phyloP scores from a whole-genome alignment of 345 rosid species.

The Draba incana region DNA sequence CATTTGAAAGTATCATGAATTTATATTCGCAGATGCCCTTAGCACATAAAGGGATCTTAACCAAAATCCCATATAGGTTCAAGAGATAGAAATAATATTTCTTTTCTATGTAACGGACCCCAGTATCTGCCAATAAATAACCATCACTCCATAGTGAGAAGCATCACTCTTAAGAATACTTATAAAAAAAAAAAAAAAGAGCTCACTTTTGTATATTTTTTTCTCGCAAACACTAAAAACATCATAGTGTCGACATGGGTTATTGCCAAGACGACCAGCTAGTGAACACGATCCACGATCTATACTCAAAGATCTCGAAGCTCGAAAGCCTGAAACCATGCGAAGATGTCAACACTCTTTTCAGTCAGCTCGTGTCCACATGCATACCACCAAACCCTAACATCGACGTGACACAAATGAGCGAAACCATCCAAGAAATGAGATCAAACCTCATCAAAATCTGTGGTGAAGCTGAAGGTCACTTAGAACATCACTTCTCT shows the following conservation, averaged over 20 bases:
- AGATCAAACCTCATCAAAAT: constrained; percentile 74
- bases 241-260: constrained; percentile 85
- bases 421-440: constrained; percentile 56
- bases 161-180: background rate
- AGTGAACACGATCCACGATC: constrained; percentile 54
- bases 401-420: constrained; percentile 69
- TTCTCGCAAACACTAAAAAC: constrained; percentile 17
- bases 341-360: constrained; percentile 81
- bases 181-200: background rate
- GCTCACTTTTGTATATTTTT: background rate
- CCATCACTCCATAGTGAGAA: constrained; percentile 36
- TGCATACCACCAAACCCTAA: constrained; percentile 78
- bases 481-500: constrained; percentile 70
- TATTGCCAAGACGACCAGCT: constrained; percentile 59
- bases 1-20: no score
- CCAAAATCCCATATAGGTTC: no score
- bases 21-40: no score
- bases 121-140: constrained; percentile 45
- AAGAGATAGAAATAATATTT: no score
- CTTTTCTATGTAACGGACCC: constrained; percentile 34
- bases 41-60: no score
- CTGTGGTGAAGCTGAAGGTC: constrained; percentile 80
- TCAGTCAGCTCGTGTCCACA: constrained; percentile 73
- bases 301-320: constrained; percentile 68
- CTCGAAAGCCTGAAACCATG: constrained; percentile 74